Evolutionary conservation across 768 basidiomycete species (phyloP).

Genomic region (Asterophora lycoperdoides): DNA sequence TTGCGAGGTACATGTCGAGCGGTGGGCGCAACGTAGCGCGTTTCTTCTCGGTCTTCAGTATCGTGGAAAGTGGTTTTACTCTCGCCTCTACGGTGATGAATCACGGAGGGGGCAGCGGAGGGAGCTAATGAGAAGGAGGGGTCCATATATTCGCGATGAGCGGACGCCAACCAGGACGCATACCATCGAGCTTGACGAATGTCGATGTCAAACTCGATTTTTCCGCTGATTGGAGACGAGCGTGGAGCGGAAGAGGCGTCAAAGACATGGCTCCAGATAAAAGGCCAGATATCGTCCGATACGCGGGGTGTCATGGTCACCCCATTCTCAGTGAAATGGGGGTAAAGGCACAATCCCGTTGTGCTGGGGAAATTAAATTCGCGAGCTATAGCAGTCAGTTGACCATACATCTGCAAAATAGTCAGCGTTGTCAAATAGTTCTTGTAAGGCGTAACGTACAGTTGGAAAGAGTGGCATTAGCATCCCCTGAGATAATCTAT

Average conservation of each 20-base stretch:
- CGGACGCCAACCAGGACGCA: constrained; percentile 58
- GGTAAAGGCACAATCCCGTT: constrained; percentile 73
- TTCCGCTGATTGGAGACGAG: constrained; percentile 61
- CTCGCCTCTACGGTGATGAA: constrained; percentile 54
- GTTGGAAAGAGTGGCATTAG: constrained; percentile 75
- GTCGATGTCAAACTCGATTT: constrained; percentile 87
- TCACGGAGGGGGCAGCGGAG: constrained; percentile 38
- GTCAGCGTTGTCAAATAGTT: not conserved
- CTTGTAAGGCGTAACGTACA: constrained; percentile 31
- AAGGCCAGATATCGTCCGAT: constrained; percentile 73
- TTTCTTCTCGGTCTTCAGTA: constrained; percentile 35
- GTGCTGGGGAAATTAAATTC: constrained; percentile 82
- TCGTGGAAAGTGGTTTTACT: constrained; percentile 46
- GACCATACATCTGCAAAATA: constrained; percentile 59
- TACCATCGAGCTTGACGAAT: constrained; percentile 74
- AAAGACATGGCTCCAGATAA: constrained; percentile 63
- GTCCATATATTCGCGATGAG: constrained; percentile 41
- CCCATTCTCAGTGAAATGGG: constrained; percentile 58
- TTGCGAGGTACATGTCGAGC: constrained; percentile 58
- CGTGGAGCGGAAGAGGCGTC: constrained; percentile 36
- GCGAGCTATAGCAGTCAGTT: constrained; percentile 72
- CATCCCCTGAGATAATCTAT: constrained; percentile 62
- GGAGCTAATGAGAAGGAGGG: constrained; percentile 34
- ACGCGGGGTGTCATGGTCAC: constrained; percentile 61
- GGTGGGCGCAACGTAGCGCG: constrained; percentile 30